Conservation (phyloP, 495 filamentous ascomycete genomes). For the Penicillium verhagenii region DNA sequence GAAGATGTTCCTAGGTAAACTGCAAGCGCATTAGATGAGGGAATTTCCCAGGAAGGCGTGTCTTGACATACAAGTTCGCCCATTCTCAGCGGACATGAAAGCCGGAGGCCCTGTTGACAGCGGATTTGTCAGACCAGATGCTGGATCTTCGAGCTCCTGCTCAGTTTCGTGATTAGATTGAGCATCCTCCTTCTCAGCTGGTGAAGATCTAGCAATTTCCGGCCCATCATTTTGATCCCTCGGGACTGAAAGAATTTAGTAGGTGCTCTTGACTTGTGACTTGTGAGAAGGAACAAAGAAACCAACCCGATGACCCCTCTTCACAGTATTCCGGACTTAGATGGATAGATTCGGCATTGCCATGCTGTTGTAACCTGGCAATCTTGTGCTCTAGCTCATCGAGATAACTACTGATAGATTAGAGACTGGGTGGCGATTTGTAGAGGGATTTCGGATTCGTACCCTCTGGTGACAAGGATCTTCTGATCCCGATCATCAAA, state of each 20-base stretch:
- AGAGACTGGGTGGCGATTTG: neutral
- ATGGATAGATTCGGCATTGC: conserved; percentile 14
- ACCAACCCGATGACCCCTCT: conserved; percentile 13
- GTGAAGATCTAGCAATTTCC: conserved; percentile 8
- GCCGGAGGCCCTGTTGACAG: conserved; percentile 36
- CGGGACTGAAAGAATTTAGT: conserved; percentile 15
- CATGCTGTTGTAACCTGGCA: conserved; percentile 23
- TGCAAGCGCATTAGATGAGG: conserved; percentile 10
- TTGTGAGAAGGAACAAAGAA: neutral
- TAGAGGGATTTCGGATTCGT: neutral
- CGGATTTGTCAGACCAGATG: conserved; percentile 35
- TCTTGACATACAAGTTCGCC: conserved; percentile 27
- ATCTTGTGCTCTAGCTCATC: conserved; percentile 37
- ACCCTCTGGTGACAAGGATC: conserved; percentile 42
- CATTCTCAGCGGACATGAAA: conserved; percentile 33
- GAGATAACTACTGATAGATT: conserved; percentile 29
- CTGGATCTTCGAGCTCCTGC: conserved; percentile 20
- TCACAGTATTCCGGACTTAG: conserved; percentile 18
- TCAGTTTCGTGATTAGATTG: neutral
- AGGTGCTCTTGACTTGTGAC: no score
- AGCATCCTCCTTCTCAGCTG: conserved; percentile 8
- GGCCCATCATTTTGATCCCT: conserved; percentile 17
- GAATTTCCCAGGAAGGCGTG: neutral
- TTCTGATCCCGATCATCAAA: conserved; percentile 45
- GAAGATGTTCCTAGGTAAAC: conserved; percentile 47